These are phyloP conservation scores for Scenedesmus sp. DNA, from an alignment of 163 green algal species.

Conservation along the genomic window DNA sequence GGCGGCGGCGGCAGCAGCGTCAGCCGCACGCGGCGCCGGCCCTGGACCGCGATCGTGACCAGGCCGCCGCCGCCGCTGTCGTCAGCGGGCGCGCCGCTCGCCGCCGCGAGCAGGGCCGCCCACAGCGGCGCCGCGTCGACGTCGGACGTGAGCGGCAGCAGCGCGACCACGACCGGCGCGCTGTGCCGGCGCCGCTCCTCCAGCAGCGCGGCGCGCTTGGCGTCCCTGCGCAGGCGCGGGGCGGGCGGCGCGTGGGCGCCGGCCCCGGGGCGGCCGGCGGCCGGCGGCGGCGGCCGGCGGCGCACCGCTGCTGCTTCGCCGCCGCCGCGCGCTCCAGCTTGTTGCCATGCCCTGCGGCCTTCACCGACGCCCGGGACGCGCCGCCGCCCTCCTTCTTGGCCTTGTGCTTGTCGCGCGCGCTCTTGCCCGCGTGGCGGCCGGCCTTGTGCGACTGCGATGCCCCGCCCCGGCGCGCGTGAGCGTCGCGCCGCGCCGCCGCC, in stretches of 20 bases:
- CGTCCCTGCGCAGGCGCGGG: constrained; percentile 51
- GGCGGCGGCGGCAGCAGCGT: constrained; percentile 60
- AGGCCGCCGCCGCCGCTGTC: constrained; percentile 24
- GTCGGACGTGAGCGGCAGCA: constrained; percentile 75
- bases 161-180: constrained; percentile 68
- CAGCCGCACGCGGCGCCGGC: constrained; percentile 49
- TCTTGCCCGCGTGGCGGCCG: constrained; percentile 68
- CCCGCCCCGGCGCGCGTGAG: background rate
- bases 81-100: constrained; percentile 34
- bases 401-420: constrained; percentile 74
- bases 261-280: too few species aligned
- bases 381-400: constrained; percentile 50
- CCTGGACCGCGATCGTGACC: constrained; percentile 1
- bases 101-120: constrained; percentile 56
- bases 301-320: constrained; percentile 71
- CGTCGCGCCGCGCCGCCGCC: background rate
- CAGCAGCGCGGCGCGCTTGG: constrained; percentile 70
- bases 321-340: constrained; percentile 69
- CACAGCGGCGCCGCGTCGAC: constrained; percentile 64
- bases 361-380: constrained; percentile 42
- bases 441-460: constrained; percentile 77
- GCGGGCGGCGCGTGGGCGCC: background rate
- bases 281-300: background rate
- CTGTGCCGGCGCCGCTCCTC: constrained; percentile 50
- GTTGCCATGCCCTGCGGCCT: constrained; percentile 28